A percentile compares a stretch with the other conserved stretches of the same genome.
These are phyloP conservation scores for Lotmaria passim DNA, from an alignment of 208 protist genomes.

Conservation along the genomic window DNA sequence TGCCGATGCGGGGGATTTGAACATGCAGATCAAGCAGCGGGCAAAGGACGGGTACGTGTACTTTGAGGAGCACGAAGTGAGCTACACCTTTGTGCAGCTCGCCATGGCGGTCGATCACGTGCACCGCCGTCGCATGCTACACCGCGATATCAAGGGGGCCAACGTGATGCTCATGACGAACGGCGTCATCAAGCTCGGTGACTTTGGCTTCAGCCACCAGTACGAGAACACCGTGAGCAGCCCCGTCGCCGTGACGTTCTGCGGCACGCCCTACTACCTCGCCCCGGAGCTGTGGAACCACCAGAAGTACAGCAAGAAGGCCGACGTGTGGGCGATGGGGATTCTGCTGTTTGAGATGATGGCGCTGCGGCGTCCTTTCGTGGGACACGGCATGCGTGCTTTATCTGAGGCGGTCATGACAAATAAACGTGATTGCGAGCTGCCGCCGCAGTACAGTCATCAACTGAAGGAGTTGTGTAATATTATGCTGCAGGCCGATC, in stretches of 20 bases:
- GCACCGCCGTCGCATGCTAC: slow-evolving; percentile 83
- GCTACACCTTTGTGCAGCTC: slow-evolving; percentile 85
- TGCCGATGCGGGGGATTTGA: slow-evolving; percentile 83
- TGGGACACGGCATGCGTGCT: slow-evolving; percentile 74
- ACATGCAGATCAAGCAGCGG: slow-evolving; percentile 81
- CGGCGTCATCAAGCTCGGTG: slow-evolving; percentile 85
- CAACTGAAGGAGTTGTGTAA: slow-evolving; percentile 68
- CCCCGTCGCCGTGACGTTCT: slow-evolving; percentile 80
- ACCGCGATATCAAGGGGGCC: slow-evolving; percentile 88
- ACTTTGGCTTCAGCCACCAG: slow-evolving; percentile 86
- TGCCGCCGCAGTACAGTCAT: slow-evolving; percentile 63
- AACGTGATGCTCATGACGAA: slow-evolving; percentile 87
- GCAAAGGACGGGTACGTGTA: slow-evolving; percentile 50
- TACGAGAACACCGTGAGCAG: slow-evolving; percentile 83
- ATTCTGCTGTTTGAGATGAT: slow-evolving; percentile 87
- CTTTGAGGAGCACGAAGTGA: slow-evolving; percentile 84
- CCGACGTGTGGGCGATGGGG: slow-evolving; percentile 91
- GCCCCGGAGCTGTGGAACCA: slow-evolving; percentile 91
- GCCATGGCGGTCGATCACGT: slow-evolving; percentile 86
- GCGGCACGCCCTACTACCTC: slow-evolving; percentile 93
- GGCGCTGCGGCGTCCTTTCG: slow-evolving; percentile 76
- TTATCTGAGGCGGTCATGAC: slow-evolving; percentile 60
- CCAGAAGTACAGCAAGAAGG: slow-evolving; percentile 92
- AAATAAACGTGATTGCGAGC: slow-evolving; percentile 63
- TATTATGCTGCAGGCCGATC: slow-evolving; percentile 60